Conservation (phyloP, 305 asterid genomes). For the Ilex paraguariensis region DNA sequence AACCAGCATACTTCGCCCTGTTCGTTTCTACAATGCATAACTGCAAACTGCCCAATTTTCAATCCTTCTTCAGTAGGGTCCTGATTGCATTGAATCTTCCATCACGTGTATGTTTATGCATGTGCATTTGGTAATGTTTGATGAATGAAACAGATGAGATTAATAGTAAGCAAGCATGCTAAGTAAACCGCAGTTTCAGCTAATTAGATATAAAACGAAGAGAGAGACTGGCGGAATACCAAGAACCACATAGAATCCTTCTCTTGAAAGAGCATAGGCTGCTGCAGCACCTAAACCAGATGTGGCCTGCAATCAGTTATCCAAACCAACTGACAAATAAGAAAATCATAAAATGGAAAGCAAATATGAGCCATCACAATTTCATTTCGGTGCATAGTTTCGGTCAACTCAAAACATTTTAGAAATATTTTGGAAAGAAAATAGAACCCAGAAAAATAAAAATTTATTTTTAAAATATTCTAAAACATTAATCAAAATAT, state of each 20-base stretch:
- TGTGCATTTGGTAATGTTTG: neutral
- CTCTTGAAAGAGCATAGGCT: slow-evolving; percentile 62
- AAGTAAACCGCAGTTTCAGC: neutral
- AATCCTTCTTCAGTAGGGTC: too few species aligned
- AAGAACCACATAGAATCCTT: slow-evolving; percentile 73
- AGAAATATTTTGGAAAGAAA: too few species aligned
- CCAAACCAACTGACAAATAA: neutral
- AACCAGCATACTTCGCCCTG: too few species aligned
- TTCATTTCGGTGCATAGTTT: too few species aligned
- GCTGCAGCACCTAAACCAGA: slow-evolving; percentile 93
- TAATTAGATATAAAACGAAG: neutral
- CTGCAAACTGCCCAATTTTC: too few species aligned
- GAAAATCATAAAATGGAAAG: neutral
- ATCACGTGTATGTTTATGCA: too few species aligned
- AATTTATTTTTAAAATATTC: too few species aligned
- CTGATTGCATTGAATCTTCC: too few species aligned
- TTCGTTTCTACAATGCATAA: too few species aligned
- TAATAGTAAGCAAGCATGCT: neutral
- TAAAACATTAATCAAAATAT: too few species aligned
- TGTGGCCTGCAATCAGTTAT: slow-evolving; percentile 53
- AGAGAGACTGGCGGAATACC: slow-evolving; percentile 34
- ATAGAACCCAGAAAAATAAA: too few species aligned
- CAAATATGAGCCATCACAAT: neutral
- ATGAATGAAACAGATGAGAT: neutral
- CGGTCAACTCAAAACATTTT: too few species aligned